Conservation (phyloP, 164 flowering plant genomes). For the Echeveria elegans region DNA sequence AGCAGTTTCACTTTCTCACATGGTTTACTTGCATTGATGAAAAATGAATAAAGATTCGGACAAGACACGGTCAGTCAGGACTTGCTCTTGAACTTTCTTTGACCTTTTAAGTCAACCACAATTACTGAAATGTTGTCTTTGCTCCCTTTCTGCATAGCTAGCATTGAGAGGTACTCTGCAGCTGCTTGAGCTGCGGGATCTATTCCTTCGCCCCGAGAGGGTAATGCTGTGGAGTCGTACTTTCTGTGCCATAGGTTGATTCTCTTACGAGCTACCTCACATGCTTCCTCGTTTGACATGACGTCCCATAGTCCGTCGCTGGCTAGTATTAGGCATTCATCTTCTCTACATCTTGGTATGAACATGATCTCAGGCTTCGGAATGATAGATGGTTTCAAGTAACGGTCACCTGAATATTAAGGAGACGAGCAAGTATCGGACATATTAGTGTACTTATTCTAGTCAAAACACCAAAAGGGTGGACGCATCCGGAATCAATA, state of each 20-base stretch:
- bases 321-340: constrained; percentile 21
- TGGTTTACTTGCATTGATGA: neutral
- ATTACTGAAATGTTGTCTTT: constrained; percentile 71
- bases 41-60: neutral
- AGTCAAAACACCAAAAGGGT: constrained; percentile 40
- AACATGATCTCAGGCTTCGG: constrained; percentile 18
- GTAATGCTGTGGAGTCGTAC: constrained; percentile 34
- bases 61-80: constrained; percentile 6
- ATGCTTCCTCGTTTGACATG: constrained; percentile 29
- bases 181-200: constrained; percentile 57
- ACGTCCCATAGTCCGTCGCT: constrained; percentile 21
- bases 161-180: constrained; percentile 66
- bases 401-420: constrained; percentile 29
- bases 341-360: constrained; percentile 16
- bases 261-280: constrained; percentile 27
- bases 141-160: constrained; percentile 73
- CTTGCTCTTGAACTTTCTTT: constrained; percentile 39
- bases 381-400: constrained; percentile 37
- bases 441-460: constrained; percentile 59
- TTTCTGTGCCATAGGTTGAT: constrained; percentile 54
- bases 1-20: neutral
- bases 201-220: constrained; percentile 20
- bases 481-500: neutral
- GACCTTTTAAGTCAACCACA: constrained; percentile 74
- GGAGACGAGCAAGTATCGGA: constrained; percentile 11